phyloP scores from a whole-genome alignment of 106 monocot species.

The Allium cepa region DNA sequence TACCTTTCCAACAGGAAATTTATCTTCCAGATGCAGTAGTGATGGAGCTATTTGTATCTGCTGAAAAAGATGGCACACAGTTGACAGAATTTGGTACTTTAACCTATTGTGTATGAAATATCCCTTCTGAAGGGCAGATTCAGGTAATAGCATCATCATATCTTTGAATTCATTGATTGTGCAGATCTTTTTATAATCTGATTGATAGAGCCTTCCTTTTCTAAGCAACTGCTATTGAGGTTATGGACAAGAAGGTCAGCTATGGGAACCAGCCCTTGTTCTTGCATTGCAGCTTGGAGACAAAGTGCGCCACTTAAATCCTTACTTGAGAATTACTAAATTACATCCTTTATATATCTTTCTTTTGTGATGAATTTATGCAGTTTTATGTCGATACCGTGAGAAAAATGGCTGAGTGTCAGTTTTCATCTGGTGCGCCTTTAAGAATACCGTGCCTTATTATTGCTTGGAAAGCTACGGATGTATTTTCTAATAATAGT shows the following conservation, averaged over 20 bases:
- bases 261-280: slow-evolving; percentile 97
- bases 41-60: slow-evolving; percentile 79
- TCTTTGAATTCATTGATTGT: slow-evolving; percentile 3
- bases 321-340: neutral
- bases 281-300: slow-evolving; percentile 92
- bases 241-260: slow-evolving; percentile 88
- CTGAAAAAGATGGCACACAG: slow-evolving; percentile 32
- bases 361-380: neutral
- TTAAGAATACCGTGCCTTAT: slow-evolving; percentile 83
- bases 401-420: slow-evolving; percentile 81
- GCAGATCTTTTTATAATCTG: no score
- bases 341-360: neutral
- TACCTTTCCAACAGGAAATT: slow-evolving; percentile 35
- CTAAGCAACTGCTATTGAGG: slow-evolving; percentile 66
- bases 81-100: slow-evolving; percentile 42
- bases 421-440: slow-evolving; percentile 83
- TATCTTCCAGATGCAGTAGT: slow-evolving; percentile 82
- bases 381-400: slow-evolving; percentile 98
- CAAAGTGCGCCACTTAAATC: slow-evolving; percentile 34
- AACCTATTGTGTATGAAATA: slow-evolving; percentile 53
- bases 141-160: slow-evolving; percentile 32
- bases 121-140: slow-evolving; percentile 79
- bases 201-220: neutral
- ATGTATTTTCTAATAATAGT: slow-evolving; percentile 63
- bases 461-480: slow-evolving; percentile 93